These are phyloP conservation scores for Malassezia psittaci DNA, from an alignment of 1,284 basidiomycete genomes.

Conservation along the genomic window DNA sequence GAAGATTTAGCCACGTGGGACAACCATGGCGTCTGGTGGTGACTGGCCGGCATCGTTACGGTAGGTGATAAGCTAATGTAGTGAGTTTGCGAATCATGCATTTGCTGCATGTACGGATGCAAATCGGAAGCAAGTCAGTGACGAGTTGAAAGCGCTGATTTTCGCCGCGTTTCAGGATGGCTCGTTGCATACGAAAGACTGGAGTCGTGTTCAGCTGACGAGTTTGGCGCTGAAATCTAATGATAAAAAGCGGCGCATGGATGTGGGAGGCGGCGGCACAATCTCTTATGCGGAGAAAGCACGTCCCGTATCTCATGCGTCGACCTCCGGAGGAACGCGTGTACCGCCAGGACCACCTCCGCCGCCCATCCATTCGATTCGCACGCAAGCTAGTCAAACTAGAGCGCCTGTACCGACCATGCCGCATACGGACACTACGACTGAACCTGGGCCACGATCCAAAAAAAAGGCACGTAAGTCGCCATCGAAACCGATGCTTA, in stretches of 20 bases:
- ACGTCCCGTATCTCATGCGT: background rate
- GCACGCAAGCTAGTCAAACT: background rate
- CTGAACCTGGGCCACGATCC: slow-evolving; percentile 17
- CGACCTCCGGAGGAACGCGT: slow-evolving; percentile 1
- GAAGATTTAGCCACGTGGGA: background rate
- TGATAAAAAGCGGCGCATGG: slow-evolving; percentile 16
- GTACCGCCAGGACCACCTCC: slow-evolving; percentile 11
- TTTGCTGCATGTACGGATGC: slow-evolving; percentile 46
- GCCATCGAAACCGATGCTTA: background rate
- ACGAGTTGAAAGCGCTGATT: slow-evolving; percentile 49
- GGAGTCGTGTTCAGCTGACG: slow-evolving; percentile 55
- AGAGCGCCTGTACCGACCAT: background rate
- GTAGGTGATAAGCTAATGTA: slow-evolving; percentile 12
- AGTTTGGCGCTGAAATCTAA: background rate
- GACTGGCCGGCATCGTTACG: slow-evolving; percentile 16
- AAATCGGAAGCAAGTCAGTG: slow-evolving; percentile 48
- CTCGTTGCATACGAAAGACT: slow-evolving; percentile 77
- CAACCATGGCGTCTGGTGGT: slow-evolving; percentile 7
- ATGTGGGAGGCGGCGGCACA: slow-evolving; percentile 7
- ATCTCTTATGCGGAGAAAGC: background rate
- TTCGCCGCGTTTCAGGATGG: slow-evolving; percentile 53
- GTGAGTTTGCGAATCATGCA: slow-evolving; percentile 37
- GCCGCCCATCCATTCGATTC: background rate
- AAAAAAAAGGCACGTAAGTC: slow-evolving; percentile 51
- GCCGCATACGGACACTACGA: background rate